Conservation (phyloP, 352 stramenopile genomes). For the Phytophthora sansomeana region DNA sequence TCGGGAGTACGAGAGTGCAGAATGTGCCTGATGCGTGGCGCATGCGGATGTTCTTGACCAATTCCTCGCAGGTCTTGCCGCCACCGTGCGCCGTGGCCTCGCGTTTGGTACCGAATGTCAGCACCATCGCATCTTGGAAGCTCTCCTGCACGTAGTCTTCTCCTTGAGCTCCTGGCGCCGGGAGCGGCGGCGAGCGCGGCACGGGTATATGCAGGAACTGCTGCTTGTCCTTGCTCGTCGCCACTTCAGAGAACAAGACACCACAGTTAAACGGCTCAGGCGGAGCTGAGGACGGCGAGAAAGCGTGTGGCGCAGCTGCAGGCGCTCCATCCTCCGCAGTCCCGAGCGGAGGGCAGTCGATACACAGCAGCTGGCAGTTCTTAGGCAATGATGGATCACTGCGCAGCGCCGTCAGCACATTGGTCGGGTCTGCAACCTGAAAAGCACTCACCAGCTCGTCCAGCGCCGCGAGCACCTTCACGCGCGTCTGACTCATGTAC, state of each 20-base stretch:
- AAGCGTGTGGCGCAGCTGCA: conserved; percentile 17
- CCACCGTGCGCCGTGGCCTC: conserved; percentile 70
- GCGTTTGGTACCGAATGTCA: conserved; percentile 64
- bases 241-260: conserved; percentile 62
- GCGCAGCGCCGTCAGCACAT: conserved; percentile 39
- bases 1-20: conserved; percentile 70
- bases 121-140: conserved; percentile 72
- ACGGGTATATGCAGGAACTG: conserved; percentile 67
- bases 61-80: conserved; percentile 81
- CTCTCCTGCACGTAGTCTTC: conserved; percentile 39
- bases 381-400: conserved; percentile 35
- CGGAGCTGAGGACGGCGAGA: conserved; percentile 16
- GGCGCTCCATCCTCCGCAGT: conserved; percentile 1
- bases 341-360: conserved; percentile 54
- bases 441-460: conserved; percentile 54
- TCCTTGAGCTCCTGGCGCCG: conserved; percentile 18
- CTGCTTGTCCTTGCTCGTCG: conserved; percentile 20
- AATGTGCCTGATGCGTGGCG: conserved; percentile 84
- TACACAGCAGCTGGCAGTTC: conserved; percentile 58
- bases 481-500: conserved; percentile 47
- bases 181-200: conserved; percentile 44
- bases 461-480: conserved; percentile 55
- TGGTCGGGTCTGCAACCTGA: conserved; percentile 37
- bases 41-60: conserved; percentile 90
- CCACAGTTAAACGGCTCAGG: conserved; percentile 59